A percentile compares a stretch with the other conserved stretches of the same genome.
These are phyloP conservation scores for Podosphaera leucotricha DNA, from an alignment of 2,329 filamentous ascomycete species.

Conservation along the genomic window DNA sequence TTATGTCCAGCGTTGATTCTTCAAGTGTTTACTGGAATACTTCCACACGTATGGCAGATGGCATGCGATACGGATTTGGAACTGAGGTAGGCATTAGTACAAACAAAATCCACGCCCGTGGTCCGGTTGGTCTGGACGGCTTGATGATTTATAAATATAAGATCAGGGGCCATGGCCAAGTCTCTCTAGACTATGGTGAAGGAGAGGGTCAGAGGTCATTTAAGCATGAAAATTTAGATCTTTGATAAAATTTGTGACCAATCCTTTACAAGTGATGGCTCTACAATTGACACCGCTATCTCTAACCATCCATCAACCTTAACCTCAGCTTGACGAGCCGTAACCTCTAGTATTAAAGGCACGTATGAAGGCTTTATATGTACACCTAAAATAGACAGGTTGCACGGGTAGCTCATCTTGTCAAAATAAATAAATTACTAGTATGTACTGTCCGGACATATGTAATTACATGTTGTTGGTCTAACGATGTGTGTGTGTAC, in stretches of 20 bases:
- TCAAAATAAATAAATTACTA: too few species aligned
- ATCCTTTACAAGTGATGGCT: background rate
- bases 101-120: slow-evolving; percentile 90
- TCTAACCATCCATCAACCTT: background rate
- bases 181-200: slow-evolving; percentile 51
- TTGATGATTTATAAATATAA: slow-evolving; percentile 97
- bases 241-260: slow-evolving; percentile 4
- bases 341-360: too few species aligned
- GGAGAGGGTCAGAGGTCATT: slow-evolving; percentile 33
- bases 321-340: too few species aligned
- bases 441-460: too few species aligned
- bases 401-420: too few species aligned
- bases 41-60: slow-evolving; percentile 81
- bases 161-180: slow-evolving; percentile 60
- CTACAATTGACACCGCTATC: background rate
- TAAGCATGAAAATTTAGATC: slow-evolving; percentile 28
- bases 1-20: slow-evolving; percentile 69
- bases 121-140: slow-evolving; percentile 82
- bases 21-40: slow-evolving; percentile 95
- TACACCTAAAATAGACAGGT: too few species aligned
- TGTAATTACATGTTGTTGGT: too few species aligned
- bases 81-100: slow-evolving; percentile 97
- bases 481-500: too few species aligned
- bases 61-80: slow-evolving; percentile 91
- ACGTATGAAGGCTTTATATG: too few species aligned